Base-by-base conservation (phyloP, 108 stramenopile species). In the Cyclotella sp. region DNA sequence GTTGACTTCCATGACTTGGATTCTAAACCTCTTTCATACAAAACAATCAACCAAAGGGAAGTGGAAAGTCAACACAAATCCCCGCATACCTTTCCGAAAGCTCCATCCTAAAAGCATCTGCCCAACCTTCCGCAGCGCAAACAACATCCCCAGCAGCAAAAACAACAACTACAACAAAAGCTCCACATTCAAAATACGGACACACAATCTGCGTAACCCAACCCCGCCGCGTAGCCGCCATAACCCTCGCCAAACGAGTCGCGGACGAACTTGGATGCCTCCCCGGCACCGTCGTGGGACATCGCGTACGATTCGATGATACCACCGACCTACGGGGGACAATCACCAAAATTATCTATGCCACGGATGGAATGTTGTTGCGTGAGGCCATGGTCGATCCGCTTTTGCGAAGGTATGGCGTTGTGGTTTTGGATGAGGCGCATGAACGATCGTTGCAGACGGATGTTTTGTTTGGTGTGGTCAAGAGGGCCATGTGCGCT, bases 301-400 rank as follows among this genome's bases (percentile, higher is more conserved):
- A 99, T 79, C 85, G 87, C 24, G 98, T 99, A 9, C 86, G 99
- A 39, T 99, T 99, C 79, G 99, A 98, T 70, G 96, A 98, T 72
- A 72, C 76, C 9, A 96, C 93, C 7, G 63, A 86, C 65, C 19
- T 63, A 40, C 24, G 75, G 47, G 80, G 83, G 9, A 63, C 74
- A 14, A 65, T 76, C 51, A 83, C 98, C 2, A 58, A 82, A 51
- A 87, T 98, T 15, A 83, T 92, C 53, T 99, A 98, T 83, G 89
- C 84, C 26, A 99, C 99, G 0, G 99, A 99, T 76, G 98, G 98
- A 13, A 97, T 99, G 90, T 89, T 99, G 22, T 87, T 99, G 43
- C 76, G 99, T 51, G 98, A 98, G 74, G 93, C 94, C 27, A 94
- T 93, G 86, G 30, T 71, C 0, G 95, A 95, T 85, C 91, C 95